Evolutionary conservation across 352 stramenopile species (phyloP), one percentile per base, ranked within the genome.

Genomic region (Pythium aristosporum): DNA sequence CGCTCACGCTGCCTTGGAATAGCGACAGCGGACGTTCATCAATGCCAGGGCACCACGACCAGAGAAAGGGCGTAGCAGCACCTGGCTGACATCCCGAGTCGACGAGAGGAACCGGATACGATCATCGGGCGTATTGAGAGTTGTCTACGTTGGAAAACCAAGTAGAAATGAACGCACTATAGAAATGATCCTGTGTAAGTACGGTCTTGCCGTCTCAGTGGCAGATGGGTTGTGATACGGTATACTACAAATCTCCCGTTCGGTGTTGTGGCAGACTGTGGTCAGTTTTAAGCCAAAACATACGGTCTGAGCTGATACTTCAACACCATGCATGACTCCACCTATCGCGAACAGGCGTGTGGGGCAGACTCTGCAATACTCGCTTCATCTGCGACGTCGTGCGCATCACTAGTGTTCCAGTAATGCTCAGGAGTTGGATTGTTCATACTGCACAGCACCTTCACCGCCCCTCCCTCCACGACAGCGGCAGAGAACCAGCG

Each of bases 171-270:
- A 71, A 57, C 51, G 32, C 56, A 71, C 58, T 67, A 67, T 71
- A 67, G 65, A 71, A 71, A 67, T 67, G 58, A 71, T 67, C 64
- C 64, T 71, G 64, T 71, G 42, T 63, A 67, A 71, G 64, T 71
- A 71, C 64, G 64, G 64, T 71, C 65, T 72, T 69, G 21, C 1
- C 4, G 57, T 21, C 15, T 34, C 25, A 54, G 12, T 52, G 39
- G 43, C 2, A 16, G 10, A 25, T 18, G 12, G 10, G 18, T 20
- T 53, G 54, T 10, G 41, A 52, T 25, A 16, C 12, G 25, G 25
- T 44, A 44, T 57, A 42, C 51, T 34, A 9, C 16, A 13, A 28
- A 53, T 16, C 6, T 44, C 56, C 41, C 25, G 8, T 34, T 54
- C 11, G 13, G 5, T 10, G n/a, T 44, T 20, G 10, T 44, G 25